Evolutionary conservation across 2,329 filamentous ascomycete species (phyloP).

Genomic region (Parastagonospora avenae): DNA sequence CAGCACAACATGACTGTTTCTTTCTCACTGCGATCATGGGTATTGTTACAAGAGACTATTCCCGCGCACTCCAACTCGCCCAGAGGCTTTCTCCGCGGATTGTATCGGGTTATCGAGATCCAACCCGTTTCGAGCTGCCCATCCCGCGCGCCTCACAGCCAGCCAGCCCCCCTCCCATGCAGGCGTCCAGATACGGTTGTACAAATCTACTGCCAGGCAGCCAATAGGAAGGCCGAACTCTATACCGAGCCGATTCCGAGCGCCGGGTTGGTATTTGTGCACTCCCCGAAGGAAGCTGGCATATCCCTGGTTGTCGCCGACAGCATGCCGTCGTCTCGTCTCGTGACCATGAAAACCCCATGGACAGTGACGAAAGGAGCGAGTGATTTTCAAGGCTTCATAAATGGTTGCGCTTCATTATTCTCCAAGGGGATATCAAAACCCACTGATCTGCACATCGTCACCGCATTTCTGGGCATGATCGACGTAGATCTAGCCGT

Average conservation of each 20-base stretch:
- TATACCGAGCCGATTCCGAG: conserved; percentile 1
- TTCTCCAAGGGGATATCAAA: not conserved
- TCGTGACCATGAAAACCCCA: no score
- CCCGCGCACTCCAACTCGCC: not conserved
- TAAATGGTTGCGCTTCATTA: conserved; percentile 5
- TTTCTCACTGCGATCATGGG: not conserved
- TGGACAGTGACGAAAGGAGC: no score
- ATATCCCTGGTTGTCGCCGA: no score
- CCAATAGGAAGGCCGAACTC: conserved; percentile 11
- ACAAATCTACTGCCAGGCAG: conserved; percentile 5
- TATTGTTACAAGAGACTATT: not conserved
- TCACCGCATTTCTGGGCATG: conserved; percentile 3
- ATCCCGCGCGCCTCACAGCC: conserved; percentile 13
- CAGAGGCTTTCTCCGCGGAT: conserved; percentile 13
- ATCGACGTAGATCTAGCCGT: conserved; percentile 18
- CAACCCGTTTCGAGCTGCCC: conserved; percentile 8
- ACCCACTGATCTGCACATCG: conserved; percentile 9
- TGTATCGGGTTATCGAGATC: not conserved
- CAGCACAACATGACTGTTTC: no score
- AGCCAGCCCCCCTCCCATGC: conserved; percentile 10
- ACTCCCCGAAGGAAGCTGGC: not conserved
- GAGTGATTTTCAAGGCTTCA: no score
- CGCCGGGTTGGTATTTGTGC: not conserved
- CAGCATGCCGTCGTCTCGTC: no score
- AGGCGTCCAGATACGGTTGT: conserved; percentile 4